Conservation (phyloP, 352 stramenopile genomes). For the Thraustotheca clavata region DNA sequence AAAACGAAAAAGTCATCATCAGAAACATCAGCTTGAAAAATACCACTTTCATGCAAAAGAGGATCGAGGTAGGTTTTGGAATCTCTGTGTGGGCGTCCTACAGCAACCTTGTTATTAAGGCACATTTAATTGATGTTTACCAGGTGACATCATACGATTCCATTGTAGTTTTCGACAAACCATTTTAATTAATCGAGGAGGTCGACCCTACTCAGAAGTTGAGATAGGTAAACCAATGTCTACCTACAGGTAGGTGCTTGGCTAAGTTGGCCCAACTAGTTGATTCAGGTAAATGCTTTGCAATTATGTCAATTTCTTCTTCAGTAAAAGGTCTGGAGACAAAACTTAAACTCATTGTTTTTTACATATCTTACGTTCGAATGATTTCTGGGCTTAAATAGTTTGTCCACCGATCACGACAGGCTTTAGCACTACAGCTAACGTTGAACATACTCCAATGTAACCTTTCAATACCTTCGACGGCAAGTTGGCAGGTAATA, state of each 20-base stretch:
- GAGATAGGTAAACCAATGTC: background rate
- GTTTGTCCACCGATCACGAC: background rate
- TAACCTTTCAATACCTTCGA: background rate
- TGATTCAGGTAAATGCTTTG: background rate
- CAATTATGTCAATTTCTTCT: background rate
- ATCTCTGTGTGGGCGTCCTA: background rate
- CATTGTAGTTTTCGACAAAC: background rate
- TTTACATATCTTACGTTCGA: background rate
- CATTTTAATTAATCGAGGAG: background rate
- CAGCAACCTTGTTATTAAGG: background rate
- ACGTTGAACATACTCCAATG: background rate
- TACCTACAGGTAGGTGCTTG: background rate
- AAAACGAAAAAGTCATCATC: background rate
- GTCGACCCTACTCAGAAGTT: background rate
- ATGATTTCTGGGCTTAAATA: background rate
- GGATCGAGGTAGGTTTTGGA: background rate
- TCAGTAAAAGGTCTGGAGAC: background rate
- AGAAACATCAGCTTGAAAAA: background rate
- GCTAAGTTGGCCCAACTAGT: background rate
- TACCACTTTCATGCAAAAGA: background rate
- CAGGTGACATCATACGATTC: background rate
- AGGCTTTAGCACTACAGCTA: background rate
- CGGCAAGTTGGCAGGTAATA: background rate
- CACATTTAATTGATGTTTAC: background rate
- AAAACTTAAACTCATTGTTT: background rate